A percentile compares a stretch with the other conserved stretches of the same genome.
Conservation (phyloP, 495 filamentous ascomycete species). For the Aspergillus heteromorphus region DNA sequence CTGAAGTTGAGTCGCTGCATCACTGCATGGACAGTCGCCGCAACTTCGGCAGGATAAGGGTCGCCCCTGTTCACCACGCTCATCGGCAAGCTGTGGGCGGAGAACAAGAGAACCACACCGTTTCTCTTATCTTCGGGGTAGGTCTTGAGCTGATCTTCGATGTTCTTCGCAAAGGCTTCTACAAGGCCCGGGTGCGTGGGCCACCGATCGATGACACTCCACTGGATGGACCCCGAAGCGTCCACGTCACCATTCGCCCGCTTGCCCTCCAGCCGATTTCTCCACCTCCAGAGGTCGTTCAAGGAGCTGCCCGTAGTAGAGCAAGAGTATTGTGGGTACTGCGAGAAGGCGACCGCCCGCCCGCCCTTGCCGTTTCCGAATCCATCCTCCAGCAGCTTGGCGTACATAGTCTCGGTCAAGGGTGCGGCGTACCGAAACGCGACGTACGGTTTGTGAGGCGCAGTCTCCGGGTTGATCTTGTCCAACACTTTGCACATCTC, state of each 20-base stretch:
- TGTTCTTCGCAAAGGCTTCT: constrained; percentile 84
- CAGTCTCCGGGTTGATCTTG: constrained; percentile 80
- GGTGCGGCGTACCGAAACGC: constrained; percentile 97
- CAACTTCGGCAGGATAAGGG: constrained; percentile 94
- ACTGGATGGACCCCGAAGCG: constrained; percentile 66
- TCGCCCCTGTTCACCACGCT: constrained; percentile 91
- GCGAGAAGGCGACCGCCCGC: constrained; percentile 92
- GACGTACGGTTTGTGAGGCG: constrained; percentile 96
- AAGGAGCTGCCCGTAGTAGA: constrained; percentile 94
- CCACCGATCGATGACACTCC: constrained; percentile 99
- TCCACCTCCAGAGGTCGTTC: constrained; percentile 97
- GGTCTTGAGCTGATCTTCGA: constrained; percentile 72
- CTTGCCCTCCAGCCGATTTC: constrained; percentile 80
- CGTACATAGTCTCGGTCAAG: constrained; percentile 90
- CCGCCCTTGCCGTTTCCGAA: constrained; percentile 82
- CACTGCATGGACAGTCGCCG: constrained; percentile 93
- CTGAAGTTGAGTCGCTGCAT: constrained; percentile 81
- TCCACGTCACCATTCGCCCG: constrained; percentile 44
- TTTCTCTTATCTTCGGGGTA: constrained; percentile 76
- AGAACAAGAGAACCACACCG: constrained; percentile 83
- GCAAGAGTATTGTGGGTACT: constrained; percentile 99
- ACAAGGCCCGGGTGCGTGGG: constrained; percentile 85
- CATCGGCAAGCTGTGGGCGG: constrained; percentile 96
- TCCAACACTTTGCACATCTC: constrained; percentile 98
- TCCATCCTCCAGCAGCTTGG: constrained; percentile 73